Percentiles rank a stretch among this genome's conserved stretches.
Evolutionary conservation across 805 yeast species (phyloP).

Genomic region (Nakazawaea ishiwadae): DNA sequence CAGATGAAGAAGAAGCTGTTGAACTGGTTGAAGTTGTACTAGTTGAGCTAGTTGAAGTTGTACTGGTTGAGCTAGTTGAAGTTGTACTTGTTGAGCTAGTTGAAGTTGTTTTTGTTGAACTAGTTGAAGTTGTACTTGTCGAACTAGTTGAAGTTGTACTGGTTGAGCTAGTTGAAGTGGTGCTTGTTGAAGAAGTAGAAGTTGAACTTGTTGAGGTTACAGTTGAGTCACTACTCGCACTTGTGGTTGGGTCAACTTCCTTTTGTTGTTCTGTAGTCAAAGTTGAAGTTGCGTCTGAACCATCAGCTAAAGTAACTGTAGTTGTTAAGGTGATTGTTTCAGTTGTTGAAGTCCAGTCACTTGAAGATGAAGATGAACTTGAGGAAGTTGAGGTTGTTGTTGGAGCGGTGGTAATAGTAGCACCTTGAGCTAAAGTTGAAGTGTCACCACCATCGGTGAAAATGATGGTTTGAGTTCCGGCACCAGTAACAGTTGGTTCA

Average conservation of each 20-base stretch:
- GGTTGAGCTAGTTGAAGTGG: slow-evolving; percentile 16
- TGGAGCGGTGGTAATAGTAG: slow-evolving; percentile 14
- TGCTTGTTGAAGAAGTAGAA: slow-evolving; percentile 13
- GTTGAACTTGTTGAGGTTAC: slow-evolving; percentile 8
- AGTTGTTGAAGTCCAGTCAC: slow-evolving; percentile 14
- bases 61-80: too few relatives aligned
- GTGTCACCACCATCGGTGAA: slow-evolving; percentile 14
- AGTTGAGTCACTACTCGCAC: slow-evolving; percentile 13
- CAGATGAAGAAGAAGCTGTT: slow-evolving; percentile 16
- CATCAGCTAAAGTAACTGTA: slow-evolving; percentile 13
- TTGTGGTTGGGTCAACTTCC: slow-evolving; percentile 11
- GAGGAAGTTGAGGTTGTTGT: slow-evolving; percentile 13
- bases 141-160: slow-evolving; percentile 15
- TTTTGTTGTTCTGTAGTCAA: slow-evolving; percentile 33
- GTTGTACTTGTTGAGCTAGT: slow-evolving; percentile 21
- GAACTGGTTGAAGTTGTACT: slow-evolving; percentile 9
- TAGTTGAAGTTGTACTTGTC: slow-evolving; percentile 19
- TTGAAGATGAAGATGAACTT: slow-evolving; percentile 15
- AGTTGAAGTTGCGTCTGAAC: slow-evolving; percentile 37
- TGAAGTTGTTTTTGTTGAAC: slow-evolving; percentile 21
- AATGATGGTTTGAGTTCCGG: slow-evolving; percentile 13
- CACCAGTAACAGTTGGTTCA: slow-evolving; percentile 17
- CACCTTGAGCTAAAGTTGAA: slow-evolving; percentile 14
- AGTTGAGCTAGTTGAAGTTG: slow-evolving; percentile 15
- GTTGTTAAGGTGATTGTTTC: slow-evolving; percentile 13